Evolutionary conservation across 148 eudicot genomes (phyloP), one percentile per base, ranked within the genome.

Genomic region (Amaranthus hypochondriacus): DNA sequence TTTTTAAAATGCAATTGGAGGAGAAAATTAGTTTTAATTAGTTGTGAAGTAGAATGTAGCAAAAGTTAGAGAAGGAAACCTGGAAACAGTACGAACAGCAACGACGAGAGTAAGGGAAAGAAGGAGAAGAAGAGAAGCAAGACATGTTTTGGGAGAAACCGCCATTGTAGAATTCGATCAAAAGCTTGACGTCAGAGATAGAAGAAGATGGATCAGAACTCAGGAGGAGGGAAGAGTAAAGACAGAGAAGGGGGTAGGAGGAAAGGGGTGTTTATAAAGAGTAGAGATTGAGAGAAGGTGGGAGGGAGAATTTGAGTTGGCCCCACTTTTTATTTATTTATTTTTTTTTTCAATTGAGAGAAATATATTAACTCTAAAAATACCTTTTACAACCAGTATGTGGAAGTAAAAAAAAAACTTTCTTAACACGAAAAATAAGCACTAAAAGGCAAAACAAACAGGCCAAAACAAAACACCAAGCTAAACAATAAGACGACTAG

Each of bases 161-260:
- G 85, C 80, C 85, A 82, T 82, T 76, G 81, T 64, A 53, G 49
- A 50, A 62, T 42, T 49, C 48, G 5, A 10, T 72, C 10, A 18
- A 7, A 50, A 46, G 56, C 62, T 60, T 56, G 2, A 18, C 43
- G 51, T 18, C 59, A 44, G 55, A 28, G 39, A 28, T 1, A 28
- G 39, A 28, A 28, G 39, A 46, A 68, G 48, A 44, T 2, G 51
- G 11, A 62, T 9, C 7, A 43, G 13, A 0, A 59, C 63, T 6
- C 60, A 55, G 58, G 50, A 74, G 21, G 42, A 44, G 39, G 58
- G 15, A 53, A 58, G 69, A 58, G 51, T 18, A 65, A 42, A 65
- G 39, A 52, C 12, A 56, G 71, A 51, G 46, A 42, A 28, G 60
- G 48, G 73, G 10, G 49, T 59, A n/a, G 14, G 71, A 72, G 52